Base-by-base conservation (phyloP, 2,329 filamentous ascomycete species). In the Verticillium klebahnii region DNA sequence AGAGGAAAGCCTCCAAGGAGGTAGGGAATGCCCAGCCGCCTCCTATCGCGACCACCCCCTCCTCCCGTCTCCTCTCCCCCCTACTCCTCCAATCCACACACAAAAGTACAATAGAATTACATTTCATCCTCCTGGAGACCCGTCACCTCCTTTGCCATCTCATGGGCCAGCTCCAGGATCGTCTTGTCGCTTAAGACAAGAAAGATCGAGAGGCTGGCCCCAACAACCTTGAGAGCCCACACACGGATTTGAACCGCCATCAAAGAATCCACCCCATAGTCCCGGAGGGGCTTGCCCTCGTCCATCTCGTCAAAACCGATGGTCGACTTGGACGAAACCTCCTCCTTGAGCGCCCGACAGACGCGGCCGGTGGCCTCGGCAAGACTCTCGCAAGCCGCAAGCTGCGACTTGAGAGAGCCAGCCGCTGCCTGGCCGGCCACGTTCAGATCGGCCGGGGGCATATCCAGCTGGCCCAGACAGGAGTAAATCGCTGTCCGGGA, bases 251-350 rank as follows among this genome's bases (percentile, higher is more conserved):
- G 79, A n/a, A 84, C 79, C 1, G 81, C 81, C 5, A 83, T 78
- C 8, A 85, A 73, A 0, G 80, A 83, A 69, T 85, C 82, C 7
- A 84, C 78, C 0, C 82, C 82, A 62, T 83, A 84, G 3, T 75
- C 77, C 36, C 72, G 75, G 3, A 78, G 74, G 1, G 77, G 69
- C 61, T 73, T 74, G 36, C 69, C 69, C 39, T 71, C 67, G 63
- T 82, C 78, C n/a, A 83, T 74, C 57, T 81, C 79, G 56, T 76
- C 75, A 39, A 75, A 73, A 67, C 77, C 76, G 11, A 59, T 29
- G 15, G 58, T 59, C 31, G 40, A 29, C 40, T 23, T 34, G 25
- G 19, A 34, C 60, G 78, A 73, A 23, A 81, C 70, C 75, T 81
- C 76, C 50, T 67, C 63, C 12, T 74, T 68, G 14, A 81, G 71